Evolutionary conservation across 352 stramenopile species (phyloP), one percentile per base, ranked within the genome.

Genomic region (Globisporangium nagaii): DNA sequence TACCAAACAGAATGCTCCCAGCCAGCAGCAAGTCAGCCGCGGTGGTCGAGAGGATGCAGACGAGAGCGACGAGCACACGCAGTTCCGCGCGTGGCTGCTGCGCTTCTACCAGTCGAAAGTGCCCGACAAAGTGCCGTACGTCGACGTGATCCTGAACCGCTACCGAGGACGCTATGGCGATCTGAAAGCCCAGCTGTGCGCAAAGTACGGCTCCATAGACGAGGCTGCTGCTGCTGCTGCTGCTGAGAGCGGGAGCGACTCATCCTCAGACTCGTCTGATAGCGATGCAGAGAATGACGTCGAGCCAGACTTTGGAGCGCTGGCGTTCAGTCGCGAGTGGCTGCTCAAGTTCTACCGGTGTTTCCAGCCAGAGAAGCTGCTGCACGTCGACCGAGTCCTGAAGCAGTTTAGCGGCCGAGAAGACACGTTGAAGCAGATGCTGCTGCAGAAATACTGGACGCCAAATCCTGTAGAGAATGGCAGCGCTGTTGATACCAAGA

Each of bases 391-490:
- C 42, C 64, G 63, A 43, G 69, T 90, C 24, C 55, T 90, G 13
- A 63, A 76, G 12, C 75, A 86, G 35, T 90, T 87, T 56, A 70
- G 65, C 13, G 75, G 73, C 4, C 66, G 79, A 42, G 77, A 88
- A 69, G 77, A 88, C 19, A 70, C 65, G 13, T 68, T 90, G 7
- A 78, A 85, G 51, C 36, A 56, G 28, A 84, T 88, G 75, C 62
- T 90, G 3, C 32, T 81, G 17, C 50, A 60, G 22, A 90, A 90
- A 44, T 88, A 90, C 56, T 52, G 35, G 12, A 52, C 32, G 7
- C 20, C 11, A 31, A 54, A 40, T 8, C 15, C n/a, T 11, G 20
- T 13, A 20, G 28, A 37, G 1, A 6, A 36, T 3, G 22, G 17
- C n/a, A n/a, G n/a, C n/a, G n/a, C n/a, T n/a, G n/a, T n/a, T 17